These are phyloP conservation scores for Hypocrella siamensis DNA, from an alignment of 2,329 filamentous ascomycete species.

Conservation along the genomic window DNA sequence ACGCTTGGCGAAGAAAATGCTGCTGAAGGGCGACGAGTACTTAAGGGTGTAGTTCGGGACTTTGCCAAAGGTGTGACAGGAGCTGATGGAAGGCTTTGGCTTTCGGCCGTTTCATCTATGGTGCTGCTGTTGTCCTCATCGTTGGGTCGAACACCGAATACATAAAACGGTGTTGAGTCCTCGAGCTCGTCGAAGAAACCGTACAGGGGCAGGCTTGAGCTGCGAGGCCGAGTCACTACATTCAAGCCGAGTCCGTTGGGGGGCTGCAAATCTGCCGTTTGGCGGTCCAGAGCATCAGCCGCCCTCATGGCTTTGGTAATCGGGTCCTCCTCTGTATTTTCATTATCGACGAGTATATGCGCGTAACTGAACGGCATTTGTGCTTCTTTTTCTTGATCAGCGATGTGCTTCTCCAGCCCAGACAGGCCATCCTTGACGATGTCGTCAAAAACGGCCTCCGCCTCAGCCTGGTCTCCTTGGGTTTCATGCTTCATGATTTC, in stretches of 20 bases:
- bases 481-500: constrained; percentile 37
- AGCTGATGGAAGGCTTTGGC: constrained; percentile 6
- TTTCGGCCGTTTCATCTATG: constrained; percentile 6
- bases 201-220: constrained; percentile 33
- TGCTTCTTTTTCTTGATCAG: constrained; percentile 6
- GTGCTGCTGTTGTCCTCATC: constrained; percentile 7
- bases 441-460: constrained; percentile 33
- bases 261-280: constrained; percentile 38
- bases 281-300: constrained; percentile 39
- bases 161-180: constrained; percentile 29
- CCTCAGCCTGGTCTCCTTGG: constrained; percentile 29
- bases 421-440: constrained; percentile 33
- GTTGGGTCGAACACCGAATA: constrained; percentile 24
- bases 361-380: constrained; percentile 1
- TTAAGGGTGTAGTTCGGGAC: constrained; percentile 8
- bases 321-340: constrained; percentile 32
- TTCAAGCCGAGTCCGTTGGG: constrained; percentile 32
- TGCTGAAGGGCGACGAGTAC: constrained; percentile 3
- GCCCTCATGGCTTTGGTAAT: constrained; percentile 40
- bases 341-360: constrained; percentile 1
- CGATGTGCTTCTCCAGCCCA: constrained; percentile 15
- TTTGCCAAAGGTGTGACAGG: constrained; percentile 12
- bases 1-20: constrained; percentile 8
- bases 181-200: constrained; percentile 25
- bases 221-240: constrained; percentile 22